Base-by-base conservation (phyloP, 768 basidiomycete species). In the Butyriboletus loyo region DNA sequence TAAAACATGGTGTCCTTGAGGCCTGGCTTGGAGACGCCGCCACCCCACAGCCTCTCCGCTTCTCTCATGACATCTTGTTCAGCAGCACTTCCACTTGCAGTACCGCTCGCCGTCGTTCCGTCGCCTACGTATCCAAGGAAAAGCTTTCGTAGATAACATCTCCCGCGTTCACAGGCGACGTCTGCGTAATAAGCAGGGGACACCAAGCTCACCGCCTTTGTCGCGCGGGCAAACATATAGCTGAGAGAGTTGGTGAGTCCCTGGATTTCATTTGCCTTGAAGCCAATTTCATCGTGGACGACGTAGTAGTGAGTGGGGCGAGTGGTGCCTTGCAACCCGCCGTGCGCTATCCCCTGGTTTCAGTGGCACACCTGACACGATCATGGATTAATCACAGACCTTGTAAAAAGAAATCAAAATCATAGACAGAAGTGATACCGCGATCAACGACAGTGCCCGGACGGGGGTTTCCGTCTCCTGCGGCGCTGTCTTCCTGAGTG, bases 1-100 rank as follows among this genome's bases (percentile, higher is more conserved):
- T 90, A 90, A 61, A 80, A 90, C 87, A 90, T 90, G 0, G 84
- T 84, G 34, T 86, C 77, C 69, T 81, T 86, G 63, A 89, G 65
- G 7, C 60, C 65, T 0, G 58, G 28, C 3, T 75, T 79, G 15
- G 64, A 56, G 15, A 87, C 83, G 1, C 86, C 87, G 4, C 63
- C 64, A 17, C 67, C 65, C 89, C 89, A 92, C 37, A 77, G 47
- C 15, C 45, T 61, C 48, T 61, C 39, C 1, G 87, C 89, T 62
- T 86, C 86, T 15, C 62, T 63, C 56, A 73, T 71, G 14, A 85
- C 76, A 25, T 75, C 73, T 36, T 82, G 75, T 21, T 84, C 83
- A 0, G 69, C 52, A 2, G 68, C 64, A 34, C 72, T 78, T 3
- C 71, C 65, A 30, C 72, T 71, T 14, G 66, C 64, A 21, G 69